Evolutionary conservation across 805 yeast species (phyloP).

Genomic region (Spathaspora hagerdaliae): DNA sequence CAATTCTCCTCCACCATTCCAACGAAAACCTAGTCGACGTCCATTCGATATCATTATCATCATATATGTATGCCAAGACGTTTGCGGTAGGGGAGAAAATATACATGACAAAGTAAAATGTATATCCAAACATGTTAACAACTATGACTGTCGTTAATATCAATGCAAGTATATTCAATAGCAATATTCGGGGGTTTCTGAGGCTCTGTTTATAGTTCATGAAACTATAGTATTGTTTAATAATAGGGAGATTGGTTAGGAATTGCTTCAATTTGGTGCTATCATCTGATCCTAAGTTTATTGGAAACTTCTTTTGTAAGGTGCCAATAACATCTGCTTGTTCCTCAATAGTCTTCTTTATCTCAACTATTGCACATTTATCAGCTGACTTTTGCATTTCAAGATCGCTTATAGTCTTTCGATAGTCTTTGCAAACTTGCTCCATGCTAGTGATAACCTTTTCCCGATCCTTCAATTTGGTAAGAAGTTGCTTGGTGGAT

Average conservation of each 20-base stretch:
- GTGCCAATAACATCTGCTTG: conserved; percentile 19
- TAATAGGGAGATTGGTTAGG: conserved; percentile 22
- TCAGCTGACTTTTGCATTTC: conserved; percentile 9
- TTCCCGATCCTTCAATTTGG: conserved; percentile 6
- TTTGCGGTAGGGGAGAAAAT: background rate
- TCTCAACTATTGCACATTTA: conserved; percentile 10
- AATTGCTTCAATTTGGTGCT: conserved; percentile 11
- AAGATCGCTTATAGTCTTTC: conserved; percentile 11
- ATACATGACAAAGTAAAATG: background rate
- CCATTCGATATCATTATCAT: conserved; percentile 11
- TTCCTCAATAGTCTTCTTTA: conserved; percentile 9
- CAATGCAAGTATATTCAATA: conserved; percentile 20
- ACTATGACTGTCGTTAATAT: conserved; percentile 17
- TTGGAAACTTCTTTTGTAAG: conserved; percentile 13
- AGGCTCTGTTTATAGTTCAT: conserved; percentile 22
- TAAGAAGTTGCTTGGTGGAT: background rate
- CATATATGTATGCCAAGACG: conserved; percentile 5
- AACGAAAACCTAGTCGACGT: conserved; percentile 10
- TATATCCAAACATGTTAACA: conserved; percentile 13
- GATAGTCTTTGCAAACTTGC: conserved; percentile 15
- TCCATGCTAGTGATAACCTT: conserved; percentile 6
- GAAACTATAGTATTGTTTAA: conserved; percentile 24
- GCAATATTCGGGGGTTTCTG: conserved; percentile 13
- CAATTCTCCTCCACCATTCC: conserved; percentile 30
- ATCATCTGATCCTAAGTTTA: background rate